These are phyloP conservation scores for Pachyrhizus erosus DNA, from an alignment of 306 rosid species.

Conservation along the genomic window DNA sequence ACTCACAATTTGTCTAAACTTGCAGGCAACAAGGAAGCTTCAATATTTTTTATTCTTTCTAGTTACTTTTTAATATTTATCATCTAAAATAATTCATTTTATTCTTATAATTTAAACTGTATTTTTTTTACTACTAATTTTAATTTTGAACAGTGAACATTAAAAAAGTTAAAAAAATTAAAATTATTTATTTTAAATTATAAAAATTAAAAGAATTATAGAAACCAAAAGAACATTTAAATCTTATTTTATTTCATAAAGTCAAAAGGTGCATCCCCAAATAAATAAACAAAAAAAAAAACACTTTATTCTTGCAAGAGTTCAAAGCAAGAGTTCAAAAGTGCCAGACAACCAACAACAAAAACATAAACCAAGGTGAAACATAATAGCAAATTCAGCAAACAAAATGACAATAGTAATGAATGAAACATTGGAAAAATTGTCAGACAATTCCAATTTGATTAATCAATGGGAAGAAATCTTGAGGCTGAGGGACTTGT, in stretches of 20 bases:
- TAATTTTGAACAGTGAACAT: too few species aligned
- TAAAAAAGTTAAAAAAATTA: too few species aligned
- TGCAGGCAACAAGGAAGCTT: not conserved
- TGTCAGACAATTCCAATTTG: not conserved
- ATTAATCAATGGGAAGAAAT: constrained; percentile 70
- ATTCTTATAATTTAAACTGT: too few species aligned
- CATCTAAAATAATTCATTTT: too few species aligned
- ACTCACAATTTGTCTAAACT: not conserved
- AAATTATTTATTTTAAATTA: too few species aligned
- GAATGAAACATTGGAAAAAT: not conserved
- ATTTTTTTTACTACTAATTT: too few species aligned
- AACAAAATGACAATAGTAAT: not conserved
- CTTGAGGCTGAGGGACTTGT: constrained; percentile 75
- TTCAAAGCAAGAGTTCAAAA: constrained; percentile 17
- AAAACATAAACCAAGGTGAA: not conserved
- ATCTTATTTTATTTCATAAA: too few species aligned
- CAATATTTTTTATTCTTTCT: too few species aligned
- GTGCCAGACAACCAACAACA: not conserved
- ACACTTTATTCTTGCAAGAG: constrained; percentile 20
- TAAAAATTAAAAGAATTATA: too few species aligned
- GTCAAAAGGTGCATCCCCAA: constrained; percentile 8
- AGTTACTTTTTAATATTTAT: too few species aligned
- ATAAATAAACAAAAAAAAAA: constrained; percentile 18
- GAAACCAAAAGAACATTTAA: too few species aligned
- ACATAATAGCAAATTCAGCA: not conserved